Percentiles rank a stretch among this genome's conserved stretches.
Evolutionary conservation across 306 rosid genomes (phyloP).

Genomic region (Cicer cuneatum): DNA sequence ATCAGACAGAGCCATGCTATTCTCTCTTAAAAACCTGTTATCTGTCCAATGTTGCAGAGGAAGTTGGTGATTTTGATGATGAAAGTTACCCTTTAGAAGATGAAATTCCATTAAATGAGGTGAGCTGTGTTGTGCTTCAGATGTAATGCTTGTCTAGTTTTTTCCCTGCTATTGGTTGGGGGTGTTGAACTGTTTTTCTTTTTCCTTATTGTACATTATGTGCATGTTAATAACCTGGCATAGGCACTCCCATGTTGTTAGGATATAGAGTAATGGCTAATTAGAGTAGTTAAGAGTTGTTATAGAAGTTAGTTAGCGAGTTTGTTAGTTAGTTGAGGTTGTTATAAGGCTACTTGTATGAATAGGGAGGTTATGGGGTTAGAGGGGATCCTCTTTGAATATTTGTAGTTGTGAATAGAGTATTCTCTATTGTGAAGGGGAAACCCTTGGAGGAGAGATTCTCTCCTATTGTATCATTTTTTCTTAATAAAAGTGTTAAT

Average conservation of each 20-base stretch:
- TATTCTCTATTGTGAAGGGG: too few relatives aligned
- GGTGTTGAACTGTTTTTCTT: slow-evolving; percentile 15
- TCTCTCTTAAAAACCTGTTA: slow-evolving; percentile 21
- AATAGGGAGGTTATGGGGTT: too few relatives aligned
- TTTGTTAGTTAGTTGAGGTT: too few relatives aligned
- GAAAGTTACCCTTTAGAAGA: slow-evolving; percentile 48
- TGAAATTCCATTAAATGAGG: slow-evolving; percentile 56
- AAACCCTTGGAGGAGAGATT: too few relatives aligned
- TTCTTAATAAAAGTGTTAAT: too few relatives aligned
- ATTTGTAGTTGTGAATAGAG: too few relatives aligned
- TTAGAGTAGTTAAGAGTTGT: too few relatives aligned
- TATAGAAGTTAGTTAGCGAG: too few relatives aligned
- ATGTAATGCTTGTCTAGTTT: neutral
- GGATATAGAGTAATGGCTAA: too few relatives aligned
- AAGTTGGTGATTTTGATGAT: slow-evolving; percentile 52
- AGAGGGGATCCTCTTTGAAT: too few relatives aligned
- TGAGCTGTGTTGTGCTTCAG: slow-evolving; percentile 43
- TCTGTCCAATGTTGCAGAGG: slow-evolving; percentile 60
- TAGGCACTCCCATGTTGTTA: neutral
- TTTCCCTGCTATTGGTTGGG: neutral
- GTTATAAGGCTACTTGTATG: too few relatives aligned
- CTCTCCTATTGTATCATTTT: too few relatives aligned
- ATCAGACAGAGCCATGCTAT: slow-evolving; percentile 12
- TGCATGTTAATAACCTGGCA: neutral
- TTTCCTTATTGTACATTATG: neutral